These are phyloP conservation scores for Ceratocystis albifundus DNA, from an alignment of 2,329 filamentous ascomycete genomes.

Conservation along the genomic window DNA sequence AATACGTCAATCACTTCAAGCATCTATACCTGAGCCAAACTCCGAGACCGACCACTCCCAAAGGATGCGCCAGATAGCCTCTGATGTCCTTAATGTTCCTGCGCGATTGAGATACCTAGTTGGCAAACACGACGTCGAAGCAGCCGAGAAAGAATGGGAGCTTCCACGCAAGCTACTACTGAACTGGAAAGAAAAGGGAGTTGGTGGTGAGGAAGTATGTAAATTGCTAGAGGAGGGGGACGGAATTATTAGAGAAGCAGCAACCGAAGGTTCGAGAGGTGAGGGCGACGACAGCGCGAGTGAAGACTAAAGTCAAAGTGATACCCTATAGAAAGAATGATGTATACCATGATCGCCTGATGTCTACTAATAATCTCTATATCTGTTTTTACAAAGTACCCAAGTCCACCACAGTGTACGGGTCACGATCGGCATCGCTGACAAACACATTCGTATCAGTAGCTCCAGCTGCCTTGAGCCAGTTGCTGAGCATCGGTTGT, in stretches of 20 bases:
- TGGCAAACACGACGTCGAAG: slow-evolving; percentile 46
- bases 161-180: slow-evolving; percentile 41
- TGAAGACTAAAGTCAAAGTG: not conserved
- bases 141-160: slow-evolving; percentile 48
- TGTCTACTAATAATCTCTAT: no score
- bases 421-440: slow-evolving; percentile 73
- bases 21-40: slow-evolving; percentile 38
- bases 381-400: slow-evolving; percentile 25
- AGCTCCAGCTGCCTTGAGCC: slow-evolving; percentile 41
- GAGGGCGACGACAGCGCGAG: slow-evolving; percentile 13
- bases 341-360: no score
- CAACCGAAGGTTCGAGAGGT: not conserved
- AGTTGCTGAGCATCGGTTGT: slow-evolving; percentile 49
- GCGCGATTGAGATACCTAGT: slow-evolving; percentile 47
- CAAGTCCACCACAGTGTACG: slow-evolving; percentile 63
- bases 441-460: slow-evolving; percentile 53
- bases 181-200: slow-evolving; percentile 43
- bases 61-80: slow-evolving; percentile 45
- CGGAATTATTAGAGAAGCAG: slow-evolving; percentile 33
- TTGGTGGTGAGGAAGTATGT: slow-evolving; percentile 46
- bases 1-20: slow-evolving; percentile 43
- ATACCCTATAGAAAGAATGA: slow-evolving; percentile 19
- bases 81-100: slow-evolving; percentile 51
- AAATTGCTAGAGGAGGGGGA: slow-evolving; percentile 45
- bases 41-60: slow-evolving; percentile 28